Base-by-base conservation (phyloP, 1,284 basidiomycete species). In the Pyrrhoderma noxium region DNA sequence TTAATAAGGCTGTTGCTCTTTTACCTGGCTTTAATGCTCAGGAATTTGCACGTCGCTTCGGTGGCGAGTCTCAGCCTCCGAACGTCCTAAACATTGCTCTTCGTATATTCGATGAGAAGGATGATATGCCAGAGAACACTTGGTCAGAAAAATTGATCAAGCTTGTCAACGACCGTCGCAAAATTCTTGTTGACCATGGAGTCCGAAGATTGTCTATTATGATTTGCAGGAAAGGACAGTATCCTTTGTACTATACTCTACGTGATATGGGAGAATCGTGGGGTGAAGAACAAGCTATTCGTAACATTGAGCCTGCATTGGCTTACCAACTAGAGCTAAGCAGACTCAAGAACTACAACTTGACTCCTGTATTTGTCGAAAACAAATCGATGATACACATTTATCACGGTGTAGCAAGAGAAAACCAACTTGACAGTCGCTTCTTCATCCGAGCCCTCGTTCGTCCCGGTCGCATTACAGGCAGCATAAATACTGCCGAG, bases 401-500 rank as follows among this genome's bases (percentile, higher is more conserved):
- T 64, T 99, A 99, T 73, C 92, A 95, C 63, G 95, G 89, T 42
- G 83, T 95, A 52, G 94, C 93, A 46, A 82, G 85, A 58, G 93
- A 97, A 73, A 99, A 99, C 70, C 89, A 95, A 59, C 81, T 96
- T 34, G 96, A 99, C 68, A 92, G 81, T 56, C 82, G 96, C 54
- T 99, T 99, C 87, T 99, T 99, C 70, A 85, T 99, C 52, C 93
- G 96, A 51, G 94, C 93, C 16, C 77, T 99, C 52, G 83, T 99
- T 51, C 92, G 96, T 54, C 96, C 96, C 47, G 95, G 96, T 57
- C 89, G 93, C 57, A 81, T 98, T 31, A 82, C 86, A 50, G 93
- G 92, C 44, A 81, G 81, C 55, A 91, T 98, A 84, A 91, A 86
- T 67, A 93, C 85, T 53, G 89, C 93, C 27, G 89, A 97, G 68